Evolutionary conservation across 345 rosid genomes (phyloP), one percentile per base, ranked within the genome.

Genomic region (Hibiscus mutabilis): DNA sequence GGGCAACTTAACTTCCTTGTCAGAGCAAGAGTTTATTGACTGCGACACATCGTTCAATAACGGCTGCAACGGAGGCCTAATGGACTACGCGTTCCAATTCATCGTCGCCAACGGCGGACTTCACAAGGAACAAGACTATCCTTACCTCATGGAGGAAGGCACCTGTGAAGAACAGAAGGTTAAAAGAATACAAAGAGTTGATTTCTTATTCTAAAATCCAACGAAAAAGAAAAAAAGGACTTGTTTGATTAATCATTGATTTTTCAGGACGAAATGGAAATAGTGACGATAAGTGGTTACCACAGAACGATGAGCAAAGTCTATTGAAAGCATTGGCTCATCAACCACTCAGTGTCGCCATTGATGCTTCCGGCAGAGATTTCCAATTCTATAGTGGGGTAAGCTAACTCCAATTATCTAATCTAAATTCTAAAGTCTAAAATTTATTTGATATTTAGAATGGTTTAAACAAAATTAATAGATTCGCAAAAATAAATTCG

Each of bases 321-420:
- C 83, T 88, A 6, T 18, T 86, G 74, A 83, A 82, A 72, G 91
- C 89, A 7, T 80, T 84, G 4, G 89, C 87, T 55, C 71, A 82
- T 70, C 93, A 83, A 71, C 90, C 89, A 33, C 77, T 86, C 13
- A 83, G 89, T 27, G 83, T 86, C 0, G 90, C 86, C 46, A 79
- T 85, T 49, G 88, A 86, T 15, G 93, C 89, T 35, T 86, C 91
- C 6, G 84, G 79, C 27, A 77, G 86, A 73, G 84, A 88, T 47
- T 88, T 86, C 79, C 93, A 86, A 71, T 86, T 86, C 64, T 86
- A 88, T 53, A 79, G 82, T 3, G 87, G 89, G 72, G 93, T 83
- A 69, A 82, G 81, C 33, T 18, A 6, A 55, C 19, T 40, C 44
- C 0, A 40, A 8, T 40, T 9, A 2, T 9, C 12, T 40, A 42